Base-by-base conservation (phyloP, 2,329 filamentous ascomycete species). In the Stenocarpella maydis region DNA sequence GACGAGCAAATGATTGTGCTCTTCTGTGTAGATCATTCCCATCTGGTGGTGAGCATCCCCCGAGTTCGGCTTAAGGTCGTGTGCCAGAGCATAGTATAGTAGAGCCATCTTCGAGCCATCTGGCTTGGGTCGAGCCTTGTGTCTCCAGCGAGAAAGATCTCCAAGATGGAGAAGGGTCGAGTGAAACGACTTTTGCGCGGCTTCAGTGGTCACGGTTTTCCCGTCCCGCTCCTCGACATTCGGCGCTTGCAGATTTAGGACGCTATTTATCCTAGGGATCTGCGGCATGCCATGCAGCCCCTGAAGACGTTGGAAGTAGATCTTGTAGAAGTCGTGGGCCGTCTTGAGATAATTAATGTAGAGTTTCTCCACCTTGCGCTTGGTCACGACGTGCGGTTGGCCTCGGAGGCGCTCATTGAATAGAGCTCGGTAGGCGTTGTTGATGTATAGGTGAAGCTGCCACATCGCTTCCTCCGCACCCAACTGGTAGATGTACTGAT, bases 11-110 rank as follows among this genome's bases (percentile, higher is more conserved):
- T 97, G 92, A 74, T 95, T 91, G 69, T 87, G 88, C 74, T 95
- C 89, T 65, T 92, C 90, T 58, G 93, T 87, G 70, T 92, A 91
- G 70, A 98, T 91, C 43, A 98, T 92, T 43, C 93, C 95, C 78
- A 96, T 89, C 79, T 98, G 96, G 76, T 99, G 95, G 76, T 97
- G 92, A 19, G 94, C 92, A 72, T 90, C 88, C 37, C 95, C 95
- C 54, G 92, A 94, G 21, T 88, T 84, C 3, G 95, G 94, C 74
- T 92, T 87, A 65, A 98, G 86, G 64, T 92, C 89, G 72, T 90
- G 89, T 26, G 96, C 96, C 70, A 98, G 84, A 67, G 88, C 85
- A 79, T 99, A 98, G 80, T 95, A 97, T 14, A 91, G 90, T 75
- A 95, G 85, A 17, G 95, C 94, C 17, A 89, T 89, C 31, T 92